Evolutionary conservation across 441 rosid species (phyloP).

Genomic region (Flueggea neowawraea): DNA sequence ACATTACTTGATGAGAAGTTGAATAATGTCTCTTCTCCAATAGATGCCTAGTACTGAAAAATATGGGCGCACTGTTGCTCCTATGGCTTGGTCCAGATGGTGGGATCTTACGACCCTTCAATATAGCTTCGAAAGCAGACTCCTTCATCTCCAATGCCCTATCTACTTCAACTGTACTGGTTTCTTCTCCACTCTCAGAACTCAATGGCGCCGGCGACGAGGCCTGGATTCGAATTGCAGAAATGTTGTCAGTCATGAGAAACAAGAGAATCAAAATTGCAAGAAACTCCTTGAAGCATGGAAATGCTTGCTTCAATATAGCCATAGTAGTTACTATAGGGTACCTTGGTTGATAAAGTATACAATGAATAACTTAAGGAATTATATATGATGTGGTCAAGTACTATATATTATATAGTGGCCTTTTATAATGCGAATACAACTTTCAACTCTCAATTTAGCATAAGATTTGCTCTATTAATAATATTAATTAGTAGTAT

Average conservation of each 20-base stretch:
- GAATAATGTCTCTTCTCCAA: no score
- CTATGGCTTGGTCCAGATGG: conserved; percentile 11
- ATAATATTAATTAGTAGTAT: no score
- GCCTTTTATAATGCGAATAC: no score
- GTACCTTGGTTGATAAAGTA: background rate
- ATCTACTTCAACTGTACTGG: no score
- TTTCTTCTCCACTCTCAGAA: background rate
- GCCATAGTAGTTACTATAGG: background rate
- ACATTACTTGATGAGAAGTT: background rate
- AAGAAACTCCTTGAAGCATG: background rate
- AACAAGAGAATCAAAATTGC: background rate
- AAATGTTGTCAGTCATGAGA: background rate
- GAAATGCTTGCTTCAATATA: background rate
- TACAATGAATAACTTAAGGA: no score
- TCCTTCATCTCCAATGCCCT: background rate
- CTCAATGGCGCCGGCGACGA: background rate
- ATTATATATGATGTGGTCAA: no score
- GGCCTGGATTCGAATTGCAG: conserved; percentile 3
- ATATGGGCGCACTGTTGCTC: background rate
- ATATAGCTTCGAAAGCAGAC: background rate
- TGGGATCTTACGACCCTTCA: conserved; percentile 1
- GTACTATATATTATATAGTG: no score
- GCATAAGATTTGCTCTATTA: no score
- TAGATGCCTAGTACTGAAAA: no score
- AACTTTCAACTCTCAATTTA: no score